Conservation (phyloP, 2,329 filamentous ascomycete genomes). For the Tolypocladium capitatum region DNA sequence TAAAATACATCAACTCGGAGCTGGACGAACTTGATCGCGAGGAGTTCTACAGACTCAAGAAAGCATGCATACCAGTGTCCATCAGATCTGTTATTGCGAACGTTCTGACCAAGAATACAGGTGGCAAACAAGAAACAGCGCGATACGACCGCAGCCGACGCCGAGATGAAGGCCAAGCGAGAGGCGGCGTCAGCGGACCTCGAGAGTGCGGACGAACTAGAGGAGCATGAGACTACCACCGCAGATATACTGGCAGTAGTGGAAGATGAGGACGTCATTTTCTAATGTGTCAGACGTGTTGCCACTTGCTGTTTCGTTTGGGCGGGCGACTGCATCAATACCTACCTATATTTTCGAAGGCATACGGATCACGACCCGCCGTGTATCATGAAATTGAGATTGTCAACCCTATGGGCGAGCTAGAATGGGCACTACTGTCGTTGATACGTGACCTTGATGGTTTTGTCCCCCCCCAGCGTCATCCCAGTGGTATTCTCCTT, state of each 20-base stretch:
- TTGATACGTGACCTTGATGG: conserved; percentile 94
- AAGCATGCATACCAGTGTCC: conserved; percentile 26
- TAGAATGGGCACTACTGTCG: conserved; percentile 45
- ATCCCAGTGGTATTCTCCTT: conserved; percentile 89
- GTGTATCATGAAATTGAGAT: background rate
- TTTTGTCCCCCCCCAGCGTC: conserved; percentile 58
- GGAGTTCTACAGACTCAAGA: conserved; percentile 96
- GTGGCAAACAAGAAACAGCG: conserved; percentile 75
- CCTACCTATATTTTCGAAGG: background rate
- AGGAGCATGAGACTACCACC: conserved; percentile 25
- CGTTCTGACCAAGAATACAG: conserved; percentile 11
- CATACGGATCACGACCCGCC: background rate
- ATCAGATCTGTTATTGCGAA: background rate
- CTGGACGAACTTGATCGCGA: conserved; percentile 94
- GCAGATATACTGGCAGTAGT: conserved; percentile 60
- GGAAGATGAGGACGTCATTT: conserved; percentile 79
- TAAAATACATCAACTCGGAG: conserved; percentile 99
- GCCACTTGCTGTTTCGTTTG: background rate
- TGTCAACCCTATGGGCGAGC: background rate
- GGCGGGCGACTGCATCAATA: background rate
- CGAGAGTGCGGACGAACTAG: conserved; percentile 20
- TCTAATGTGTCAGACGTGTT: conserved; percentile 35
- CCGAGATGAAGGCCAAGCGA: conserved; percentile 63
- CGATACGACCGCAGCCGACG: conserved; percentile 58
- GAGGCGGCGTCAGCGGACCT: conserved; percentile 27